Conservation (phyloP, 106 monocot genomes). For the Dendrobium catenatum region DNA sequence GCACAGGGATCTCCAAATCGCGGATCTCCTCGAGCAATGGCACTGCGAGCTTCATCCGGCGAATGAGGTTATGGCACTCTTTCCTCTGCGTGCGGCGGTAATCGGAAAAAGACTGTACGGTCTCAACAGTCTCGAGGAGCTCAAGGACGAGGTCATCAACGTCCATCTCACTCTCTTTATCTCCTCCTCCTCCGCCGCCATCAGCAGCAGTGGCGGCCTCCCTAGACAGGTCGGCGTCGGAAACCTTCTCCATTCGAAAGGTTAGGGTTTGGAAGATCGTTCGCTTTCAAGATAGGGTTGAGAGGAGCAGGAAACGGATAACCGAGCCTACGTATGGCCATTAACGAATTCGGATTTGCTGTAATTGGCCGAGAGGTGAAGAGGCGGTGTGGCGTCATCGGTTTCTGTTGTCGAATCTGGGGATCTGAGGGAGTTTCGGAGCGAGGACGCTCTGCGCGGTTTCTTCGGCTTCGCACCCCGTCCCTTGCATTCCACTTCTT, state of each 20-base stretch:
- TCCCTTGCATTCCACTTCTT: too few relatives aligned
- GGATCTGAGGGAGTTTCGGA: conserved; percentile 7
- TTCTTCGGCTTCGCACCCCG: neutral
- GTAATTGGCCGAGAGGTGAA: neutral
- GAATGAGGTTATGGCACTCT: conserved; percentile 28
- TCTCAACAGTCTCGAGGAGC: conserved; percentile 12
- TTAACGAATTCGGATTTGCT: neutral
- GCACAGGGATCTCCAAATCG: conserved; percentile 16
- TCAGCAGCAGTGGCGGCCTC: neutral
- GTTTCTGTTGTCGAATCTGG: neutral
- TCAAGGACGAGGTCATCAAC: conserved; percentile 22
- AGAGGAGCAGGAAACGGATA: neutral
- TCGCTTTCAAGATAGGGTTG: neutral
- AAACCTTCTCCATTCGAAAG: neutral
- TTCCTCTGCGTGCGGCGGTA: conserved; percentile 30
- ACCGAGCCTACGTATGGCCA: neutral
- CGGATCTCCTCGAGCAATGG: conserved; percentile 34
- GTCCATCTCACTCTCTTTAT: conserved; percentile 13
- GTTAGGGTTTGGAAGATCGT: neutral
- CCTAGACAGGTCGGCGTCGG: neutral
- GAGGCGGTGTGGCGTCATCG: neutral
- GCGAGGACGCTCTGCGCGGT: neutral
- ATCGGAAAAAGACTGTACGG: conserved; percentile 16
- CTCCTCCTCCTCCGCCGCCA: neutral
- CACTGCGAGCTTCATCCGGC: conserved; percentile 30